Base-by-base conservation (phyloP, 768 basidiomycete genomes). In the Phlebiopsis flavidoalba region DNA sequence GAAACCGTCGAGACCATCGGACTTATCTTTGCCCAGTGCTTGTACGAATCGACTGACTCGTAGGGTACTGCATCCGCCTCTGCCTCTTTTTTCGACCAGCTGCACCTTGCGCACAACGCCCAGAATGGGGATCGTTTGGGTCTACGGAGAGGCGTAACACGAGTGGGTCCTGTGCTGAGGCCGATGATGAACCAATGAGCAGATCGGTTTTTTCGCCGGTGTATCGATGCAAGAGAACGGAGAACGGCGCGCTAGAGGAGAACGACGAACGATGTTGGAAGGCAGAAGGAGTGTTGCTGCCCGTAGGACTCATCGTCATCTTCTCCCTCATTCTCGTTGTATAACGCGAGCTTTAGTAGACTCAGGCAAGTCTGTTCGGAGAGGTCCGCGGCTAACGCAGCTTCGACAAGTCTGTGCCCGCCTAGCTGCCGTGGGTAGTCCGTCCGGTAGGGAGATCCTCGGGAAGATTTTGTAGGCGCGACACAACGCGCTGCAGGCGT, bases 151-250 rank as follows among this genome's bases (percentile, higher is more conserved):
- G 74, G 21, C 94, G 85, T 31, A 99, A 82, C 43, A 99, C 80
- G 43, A 99, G 80, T 8, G 95, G 93, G 61, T 90, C 85, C 24
- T 83, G 82, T 6, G 84, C 83, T 5, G 82, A 76, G 1, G 90
- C 85, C 24, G 92, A 88, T 15, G 93, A 95, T 3, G 91, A 92
- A 37, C 90, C 94, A 68, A 99, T 89, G 60, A 97, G 82, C 63
- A 99, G 80, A 67, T 97, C 94, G 26, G 87, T 95, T 6, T 99
- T n/a, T 71, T 99, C 97, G 45, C 92, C 95, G 0, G 97, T 98
- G 75, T 94, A 97, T 46, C 96, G 82, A 75, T 98, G 94, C 12
- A 99, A 77, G 53, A 98, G 79, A 21, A 96, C 88, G 11, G 85
- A 82, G 75, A 99, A 97, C 0, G 96, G 89, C n/a, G 97, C 84